Evolutionary conservation across 2,329 filamentous ascomycete genomes (phyloP).

Genomic region (Alternaria atra): DNA sequence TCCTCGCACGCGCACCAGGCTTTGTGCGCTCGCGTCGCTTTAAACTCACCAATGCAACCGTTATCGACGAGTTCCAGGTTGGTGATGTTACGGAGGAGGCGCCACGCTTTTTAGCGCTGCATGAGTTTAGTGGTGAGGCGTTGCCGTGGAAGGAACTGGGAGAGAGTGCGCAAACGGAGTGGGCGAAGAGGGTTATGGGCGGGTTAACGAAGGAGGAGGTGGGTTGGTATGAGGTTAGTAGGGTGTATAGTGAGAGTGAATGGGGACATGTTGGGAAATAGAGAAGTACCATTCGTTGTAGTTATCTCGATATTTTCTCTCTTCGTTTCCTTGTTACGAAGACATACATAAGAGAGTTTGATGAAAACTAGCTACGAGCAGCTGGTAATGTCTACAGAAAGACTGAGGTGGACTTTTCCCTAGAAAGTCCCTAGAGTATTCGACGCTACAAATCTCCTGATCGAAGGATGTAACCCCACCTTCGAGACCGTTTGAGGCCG

Average conservation of each 20-base stretch:
- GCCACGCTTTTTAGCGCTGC: constrained; percentile 30
- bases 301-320: too few species aligned
- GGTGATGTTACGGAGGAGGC: constrained; percentile 12
- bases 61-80: constrained; percentile 31
- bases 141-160: constrained; percentile 29
- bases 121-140: constrained; percentile 35
- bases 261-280: constrained; percentile 19
- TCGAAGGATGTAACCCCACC: too few species aligned
- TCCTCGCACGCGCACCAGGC: constrained; percentile 20
- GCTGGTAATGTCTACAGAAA: too few species aligned
- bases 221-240: constrained; percentile 30
- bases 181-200: constrained; percentile 34
- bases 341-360: not conserved
- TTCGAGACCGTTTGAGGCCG: too few species aligned
- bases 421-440: too few species aligned
- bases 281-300: not conserved
- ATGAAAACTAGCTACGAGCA: too few species aligned
- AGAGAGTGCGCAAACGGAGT: constrained; percentile 27
- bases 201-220: constrained; percentile 22
- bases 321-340: not conserved
- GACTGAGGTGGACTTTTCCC: too few species aligned
- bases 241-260: constrained; percentile 25
- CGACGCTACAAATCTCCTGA: too few species aligned
- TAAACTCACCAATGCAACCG: constrained; percentile 24
- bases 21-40: constrained; percentile 34